phyloP scores from a whole-genome alignment of 192 early-diverging fungal genomes.

The Coemansia sp. region DNA sequence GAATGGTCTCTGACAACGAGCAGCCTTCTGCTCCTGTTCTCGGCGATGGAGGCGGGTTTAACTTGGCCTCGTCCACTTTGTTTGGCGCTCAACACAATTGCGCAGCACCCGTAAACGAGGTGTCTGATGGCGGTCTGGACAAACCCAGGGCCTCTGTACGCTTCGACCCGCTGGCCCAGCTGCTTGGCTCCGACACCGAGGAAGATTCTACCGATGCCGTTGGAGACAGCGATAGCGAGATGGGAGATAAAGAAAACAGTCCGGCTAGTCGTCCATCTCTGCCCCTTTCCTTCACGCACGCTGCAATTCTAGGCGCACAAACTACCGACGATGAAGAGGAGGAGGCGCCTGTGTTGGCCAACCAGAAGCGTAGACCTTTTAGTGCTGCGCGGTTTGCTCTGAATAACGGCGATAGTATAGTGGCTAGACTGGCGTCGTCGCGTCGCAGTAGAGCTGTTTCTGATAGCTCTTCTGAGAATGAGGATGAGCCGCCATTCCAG shows the following conservation, averaged over 20 bases:
- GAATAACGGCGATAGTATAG: conserved; percentile 26
- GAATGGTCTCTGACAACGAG: conserved; percentile 10
- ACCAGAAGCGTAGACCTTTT: neutral
- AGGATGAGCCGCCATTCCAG: neutral
- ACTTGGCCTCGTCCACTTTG: conserved; percentile 26
- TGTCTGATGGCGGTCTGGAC: neutral
- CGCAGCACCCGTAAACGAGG: neutral
- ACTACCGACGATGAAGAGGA: neutral
- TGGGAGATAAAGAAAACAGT: conserved; percentile 3
- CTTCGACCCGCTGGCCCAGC: conserved; percentile 44
- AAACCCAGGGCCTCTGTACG: neutral
- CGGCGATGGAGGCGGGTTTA: neutral
- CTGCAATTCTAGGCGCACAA: neutral
- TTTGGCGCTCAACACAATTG: conserved; percentile 7
- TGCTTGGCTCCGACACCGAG: conserved; percentile 31
- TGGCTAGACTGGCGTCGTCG: conserved; percentile 21
- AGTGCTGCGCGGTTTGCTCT: conserved; percentile 17
- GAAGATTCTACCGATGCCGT: conserved; percentile 12
- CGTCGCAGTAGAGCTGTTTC: conserved; percentile 13
- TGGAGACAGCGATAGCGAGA: conserved; percentile 21
- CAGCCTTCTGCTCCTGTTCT: neutral
- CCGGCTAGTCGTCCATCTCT: neutral
- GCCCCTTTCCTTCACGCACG: neutral
- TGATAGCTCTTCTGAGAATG: conserved; percentile 17
- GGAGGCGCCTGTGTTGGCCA: neutral